Evolutionary conservation across 352 stramenopile species (phyloP).

Genomic region (Globisporangium iwayamae): DNA sequence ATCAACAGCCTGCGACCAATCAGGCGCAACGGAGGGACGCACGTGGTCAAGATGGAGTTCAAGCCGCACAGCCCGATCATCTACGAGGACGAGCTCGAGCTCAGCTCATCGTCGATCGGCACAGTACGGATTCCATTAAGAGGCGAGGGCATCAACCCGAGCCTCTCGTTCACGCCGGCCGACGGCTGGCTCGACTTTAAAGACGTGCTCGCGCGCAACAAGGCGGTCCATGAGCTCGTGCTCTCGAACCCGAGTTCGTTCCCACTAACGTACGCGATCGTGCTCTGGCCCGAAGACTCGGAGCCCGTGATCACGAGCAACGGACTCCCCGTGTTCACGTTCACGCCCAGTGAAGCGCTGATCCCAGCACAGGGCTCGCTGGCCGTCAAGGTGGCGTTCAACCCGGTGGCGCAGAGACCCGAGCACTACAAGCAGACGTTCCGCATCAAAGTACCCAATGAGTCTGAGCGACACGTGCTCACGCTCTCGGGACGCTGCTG

Average conservation of each 20-base stretch:
- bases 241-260: conserved; percentile 67
- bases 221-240: conserved; percentile 37
- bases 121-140: conserved; percentile 36
- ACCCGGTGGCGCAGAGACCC: conserved; percentile 47
- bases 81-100: conserved; percentile 72
- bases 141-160: conserved; percentile 78
- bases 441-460: conserved; percentile 70
- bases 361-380: conserved; percentile 61
- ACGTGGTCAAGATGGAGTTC: conserved; percentile 62
- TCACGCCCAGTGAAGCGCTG: conserved; percentile 48
- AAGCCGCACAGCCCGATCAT: conserved; percentile 40
- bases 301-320: conserved; percentile 11
- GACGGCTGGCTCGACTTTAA: conserved; percentile 66
- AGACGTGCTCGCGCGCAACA: conserved; percentile 60
- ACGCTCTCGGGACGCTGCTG: conserved; percentile 58
- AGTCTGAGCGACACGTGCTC: conserved; percentile 62
- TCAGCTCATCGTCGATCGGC: conserved; percentile 33
- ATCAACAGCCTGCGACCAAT: conserved; percentile 66
- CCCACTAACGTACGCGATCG: conserved; percentile 53
- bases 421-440: conserved; percentile 55
- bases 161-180: conserved; percentile 53
- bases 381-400: conserved; percentile 62
- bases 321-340: conserved; percentile 52
- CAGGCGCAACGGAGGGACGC: conserved; percentile 19
- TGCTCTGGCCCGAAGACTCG: conserved; percentile 10